Evolutionary conservation across 1,139 yeast species (phyloP), one percentile per base, ranked within the genome.

Genomic region (Groenewaldozyma auringiensis): DNA sequence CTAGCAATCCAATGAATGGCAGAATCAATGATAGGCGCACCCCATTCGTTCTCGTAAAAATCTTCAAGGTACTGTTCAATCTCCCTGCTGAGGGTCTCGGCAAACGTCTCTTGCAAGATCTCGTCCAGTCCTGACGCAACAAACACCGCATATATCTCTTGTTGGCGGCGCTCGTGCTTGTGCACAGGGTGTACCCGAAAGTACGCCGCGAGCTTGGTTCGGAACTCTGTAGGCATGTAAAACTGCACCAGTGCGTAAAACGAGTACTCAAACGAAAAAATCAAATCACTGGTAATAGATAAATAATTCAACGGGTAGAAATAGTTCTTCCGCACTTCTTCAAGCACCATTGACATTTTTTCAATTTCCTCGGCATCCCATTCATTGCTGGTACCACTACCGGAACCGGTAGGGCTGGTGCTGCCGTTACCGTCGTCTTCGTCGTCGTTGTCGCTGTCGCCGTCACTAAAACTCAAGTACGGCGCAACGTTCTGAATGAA

Each of bases 251-350:
- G 47, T 14, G 59, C 58, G 25, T 47, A 45, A 27, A 55, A 48
- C 21, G 51, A 48, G 17, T 47, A 45, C 18, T 47, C 45, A 35
- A 55, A 51, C 17, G 41, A 33, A n/a, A 32, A 50, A 14, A 48
- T 39, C 9, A 44, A 20, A n/a, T 45, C 42, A 2, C 39, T 32
- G 3, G 43, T 16, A 4, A 42, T 21, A 2, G 41, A 45, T 3
- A 51, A 40, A 6, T 35, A 51, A 13, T 47, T 37, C 27, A 59
- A 39, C 1, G 63, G 63, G 42, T 47, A 45, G 27, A 40, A 50
- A 45, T 58, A 59, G 22, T 57, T 60, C 20, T 42, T 37, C 21
- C 46, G 47, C 3, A 58, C 54, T 21, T 55, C 56, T 27, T 48
- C 45, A 14, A 59, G 44, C 9, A 46, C 46, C 13, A 44, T 20